Conservation (phyloP, 2,329 filamentous ascomycete genomes). For the Anisogramma anomala region DNA sequence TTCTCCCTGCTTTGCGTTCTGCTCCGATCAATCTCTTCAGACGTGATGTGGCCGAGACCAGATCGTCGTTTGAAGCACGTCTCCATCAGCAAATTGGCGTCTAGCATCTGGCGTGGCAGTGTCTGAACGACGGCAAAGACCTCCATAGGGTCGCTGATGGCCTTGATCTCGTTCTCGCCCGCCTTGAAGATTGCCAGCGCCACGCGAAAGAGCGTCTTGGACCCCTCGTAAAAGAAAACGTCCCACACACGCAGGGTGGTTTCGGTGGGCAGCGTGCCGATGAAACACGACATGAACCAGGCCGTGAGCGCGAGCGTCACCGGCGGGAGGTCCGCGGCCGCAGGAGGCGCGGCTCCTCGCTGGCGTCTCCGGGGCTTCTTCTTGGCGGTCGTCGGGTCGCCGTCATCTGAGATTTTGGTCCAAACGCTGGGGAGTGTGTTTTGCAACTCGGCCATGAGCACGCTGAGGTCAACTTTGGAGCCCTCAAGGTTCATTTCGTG, state of each 20-base stretch:
- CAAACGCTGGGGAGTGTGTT: conserved; percentile 76
- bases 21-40: conserved; percentile 68
- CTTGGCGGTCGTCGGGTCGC: conserved; percentile 6
- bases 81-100: conserved; percentile 73
- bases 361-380: conserved; percentile 6
- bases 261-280: conserved; percentile 84
- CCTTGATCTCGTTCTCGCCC: conserved; percentile 68
- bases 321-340: conserved; percentile 50
- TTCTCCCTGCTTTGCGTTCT: conserved; percentile 53
- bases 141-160: conserved; percentile 79
- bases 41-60: conserved; percentile 70
- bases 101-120: conserved; percentile 67
- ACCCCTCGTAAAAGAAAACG: conserved; percentile 89
- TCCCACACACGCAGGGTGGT: conserved; percentile 91
- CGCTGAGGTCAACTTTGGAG: conserved; percentile 86
- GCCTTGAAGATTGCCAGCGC: conserved; percentile 85
- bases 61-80: conserved; percentile 70
- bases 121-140: conserved; percentile 91
- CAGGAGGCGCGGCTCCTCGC: background rate
- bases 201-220: conserved; percentile 85
- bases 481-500: conserved; percentile 85
- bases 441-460: conserved; percentile 77
- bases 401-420: conserved; percentile 56
- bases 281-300: conserved; percentile 97
- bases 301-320: conserved; percentile 88